Conservation (phyloP, 2,329 filamentous ascomycete genomes). For the Verruconis gallopava region DNA sequence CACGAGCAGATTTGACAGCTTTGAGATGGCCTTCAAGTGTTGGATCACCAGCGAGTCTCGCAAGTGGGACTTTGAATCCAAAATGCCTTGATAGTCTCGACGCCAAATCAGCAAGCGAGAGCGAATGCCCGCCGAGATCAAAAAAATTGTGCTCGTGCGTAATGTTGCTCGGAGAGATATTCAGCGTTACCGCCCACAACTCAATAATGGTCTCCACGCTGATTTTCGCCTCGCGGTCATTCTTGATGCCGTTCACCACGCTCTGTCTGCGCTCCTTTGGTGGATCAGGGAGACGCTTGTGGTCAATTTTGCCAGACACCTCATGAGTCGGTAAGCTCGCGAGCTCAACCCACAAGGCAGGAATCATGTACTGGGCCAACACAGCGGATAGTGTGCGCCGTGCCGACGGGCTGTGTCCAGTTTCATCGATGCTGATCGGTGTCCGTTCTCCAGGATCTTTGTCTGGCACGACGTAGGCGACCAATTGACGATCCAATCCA, state of each 20-base stretch:
- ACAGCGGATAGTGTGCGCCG: constrained; percentile 51
- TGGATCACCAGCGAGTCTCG: constrained; percentile 55
- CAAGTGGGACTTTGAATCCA: constrained; percentile 59
- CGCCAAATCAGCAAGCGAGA: constrained; percentile 66
- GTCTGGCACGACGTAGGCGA: constrained; percentile 64
- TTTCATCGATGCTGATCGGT: constrained; percentile 52
- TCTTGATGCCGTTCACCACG: constrained; percentile 25
- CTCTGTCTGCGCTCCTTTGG: constrained; percentile 31
- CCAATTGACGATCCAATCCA: constrained; percentile 59
- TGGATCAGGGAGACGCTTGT: constrained; percentile 57
- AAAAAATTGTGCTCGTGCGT: constrained; percentile 66
- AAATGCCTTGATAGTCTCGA: constrained; percentile 55
- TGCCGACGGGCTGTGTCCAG: constrained; percentile 54
- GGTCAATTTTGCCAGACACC: constrained; percentile 67
- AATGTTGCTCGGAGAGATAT: constrained; percentile 48
- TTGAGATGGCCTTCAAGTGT: constrained; percentile 62
- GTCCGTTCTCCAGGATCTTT: constrained; percentile 45
- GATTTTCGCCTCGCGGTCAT: constrained; percentile 47
- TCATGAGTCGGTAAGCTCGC: constrained; percentile 59
- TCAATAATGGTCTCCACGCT: constrained; percentile 54
- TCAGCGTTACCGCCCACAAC: constrained; percentile 59
- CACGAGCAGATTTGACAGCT: constrained; percentile 55
- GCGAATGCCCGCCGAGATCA: constrained; percentile 65
- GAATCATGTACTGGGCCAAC: constrained; percentile 75
- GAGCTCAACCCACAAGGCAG: constrained; percentile 62